Evolutionary conservation across 495 filamentous ascomycete genomes (phyloP), one percentile per base, ranked within the genome.

Genomic region (Pyronema domesticum): DNA sequence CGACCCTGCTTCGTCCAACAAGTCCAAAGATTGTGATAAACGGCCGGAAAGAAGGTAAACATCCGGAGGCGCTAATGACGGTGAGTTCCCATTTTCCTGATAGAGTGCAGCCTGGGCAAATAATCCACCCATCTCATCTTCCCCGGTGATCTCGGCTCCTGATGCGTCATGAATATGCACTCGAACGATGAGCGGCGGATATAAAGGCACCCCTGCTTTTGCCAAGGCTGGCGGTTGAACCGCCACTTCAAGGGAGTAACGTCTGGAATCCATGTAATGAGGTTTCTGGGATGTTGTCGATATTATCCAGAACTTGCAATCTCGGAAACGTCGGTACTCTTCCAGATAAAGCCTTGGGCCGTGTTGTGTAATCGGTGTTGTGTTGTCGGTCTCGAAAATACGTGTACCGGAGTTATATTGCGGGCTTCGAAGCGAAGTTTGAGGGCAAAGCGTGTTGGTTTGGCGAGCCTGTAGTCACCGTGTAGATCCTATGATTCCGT

Each of bases 81-180:
- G 39, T 18, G 53, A 54, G 42, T 61, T 55, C 13, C 53, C 55
- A 37, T 43, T 53, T 52, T 65, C 62, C 9, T 58, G 55, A 17
- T 61, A 65, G 10, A 65, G 54, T 15, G 62, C 57, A 0, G 62
- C 58, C 11, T 65, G 62, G 7, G 58, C 62, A 49, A 65, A 65
- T 14, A 65, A 51, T 36, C 51, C 60, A 46, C 51, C 57, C 10
- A 65, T 19, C 35, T 65, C 62, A 51, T 65, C 62, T 50, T 65
- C 62, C 46, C 62, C 62, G 55, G 63, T 65, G 35, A 65, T 61
- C 45, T 65, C 62, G 6, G 53, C 51, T 34, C 62, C 58, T 17
- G 58, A 57, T 42, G 45, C 49, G 37, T 65, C 62, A 60, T 40
- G 56, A 10, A 65, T 65, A 18, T 61, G 62, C 48, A 65, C 54